Base-by-base conservation (phyloP, 345 rosid species). In the Firmiana major region DNA sequence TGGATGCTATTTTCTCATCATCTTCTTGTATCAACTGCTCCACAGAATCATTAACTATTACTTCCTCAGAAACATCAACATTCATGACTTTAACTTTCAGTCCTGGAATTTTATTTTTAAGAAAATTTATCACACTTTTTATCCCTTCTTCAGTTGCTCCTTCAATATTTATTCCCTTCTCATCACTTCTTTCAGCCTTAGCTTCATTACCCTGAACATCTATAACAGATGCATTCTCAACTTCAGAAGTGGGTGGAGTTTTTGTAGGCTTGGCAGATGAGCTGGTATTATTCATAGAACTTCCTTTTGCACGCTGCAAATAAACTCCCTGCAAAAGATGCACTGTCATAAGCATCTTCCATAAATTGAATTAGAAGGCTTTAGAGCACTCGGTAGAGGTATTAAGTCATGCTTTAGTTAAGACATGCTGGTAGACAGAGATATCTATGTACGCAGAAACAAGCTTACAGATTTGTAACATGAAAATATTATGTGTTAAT, bases 51-150 rank as follows among this genome's bases (percentile, higher is more conserved):
- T 53, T 81, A 49, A 89, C 87, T 21, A 82, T 82, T 75, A 76
- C 88, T 80, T 87, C 94, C 45, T 80, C 89, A 45, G 93, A 75
- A 65, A 83, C 80, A 78, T 82, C 85, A 49, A 89, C 78, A 71
- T 95, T 89, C 93, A 86, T 88, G 71, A 90, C 87, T 87, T 90
- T 93, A 67, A 93, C 88, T 83, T 92, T 93, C 75, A 96, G 73
- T 78, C 96, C 99, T 13, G 99, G 97, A 83, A 96, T 96, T 85
- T 89, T 93, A 70, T 96, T 97, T 86, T 92, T 96, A 46, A 96
- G 92, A 87, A 90, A 96, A 54, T 93, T 92, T 65, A 96, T 87
- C 73, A 96, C 97, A 71, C 92, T 92, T 90, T 90, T 86, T 79
- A 96, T 93, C 82, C 97, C 97, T 82, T 92, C 98, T 85, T 92